phyloP scores from a whole-genome alignment of 306 rosid species.

The Coriaria nepalensis region DNA sequence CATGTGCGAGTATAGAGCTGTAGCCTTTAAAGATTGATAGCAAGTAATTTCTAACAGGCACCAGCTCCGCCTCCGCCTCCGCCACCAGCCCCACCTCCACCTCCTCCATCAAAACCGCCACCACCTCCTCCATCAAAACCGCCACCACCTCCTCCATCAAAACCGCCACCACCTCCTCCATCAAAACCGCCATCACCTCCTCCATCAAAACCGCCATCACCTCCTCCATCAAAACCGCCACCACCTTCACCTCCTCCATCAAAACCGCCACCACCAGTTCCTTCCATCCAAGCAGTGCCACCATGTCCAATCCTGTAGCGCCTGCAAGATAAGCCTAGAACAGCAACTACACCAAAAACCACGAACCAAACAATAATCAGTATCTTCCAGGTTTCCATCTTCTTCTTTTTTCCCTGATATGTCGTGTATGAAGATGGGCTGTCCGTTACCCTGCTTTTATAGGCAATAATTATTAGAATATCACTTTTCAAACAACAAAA shows the following conservation, averaged over 20 bases:
- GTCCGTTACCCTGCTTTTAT: too few species aligned
- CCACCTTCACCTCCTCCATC: background rate
- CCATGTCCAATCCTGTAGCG: background rate
- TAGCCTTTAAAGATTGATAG: too few species aligned
- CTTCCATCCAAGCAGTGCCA: slow-evolving; percentile 1
- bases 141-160: background rate
- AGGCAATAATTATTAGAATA: too few species aligned
- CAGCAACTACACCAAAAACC: too few species aligned
- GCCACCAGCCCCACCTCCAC: slow-evolving; percentile 3
- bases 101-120: slow-evolving; percentile 2
- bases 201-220: background rate
- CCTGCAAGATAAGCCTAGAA: background rate
- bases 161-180: background rate
- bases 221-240: background rate
- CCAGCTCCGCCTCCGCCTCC: slow-evolving; percentile 2
- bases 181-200: slow-evolving; percentile 8
- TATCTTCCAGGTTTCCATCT: too few species aligned
- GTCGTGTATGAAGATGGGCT: too few species aligned
- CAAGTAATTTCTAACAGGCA: background rate
- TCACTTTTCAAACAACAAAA: too few species aligned
- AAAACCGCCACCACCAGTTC: too few species aligned
- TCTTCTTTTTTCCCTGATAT: too few species aligned
- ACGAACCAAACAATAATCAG: too few species aligned
- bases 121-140: background rate
- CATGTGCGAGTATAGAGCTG: too few species aligned